Base-by-base conservation (phyloP, 352 stramenopile genomes). In the Phytopythium montanum region DNA sequence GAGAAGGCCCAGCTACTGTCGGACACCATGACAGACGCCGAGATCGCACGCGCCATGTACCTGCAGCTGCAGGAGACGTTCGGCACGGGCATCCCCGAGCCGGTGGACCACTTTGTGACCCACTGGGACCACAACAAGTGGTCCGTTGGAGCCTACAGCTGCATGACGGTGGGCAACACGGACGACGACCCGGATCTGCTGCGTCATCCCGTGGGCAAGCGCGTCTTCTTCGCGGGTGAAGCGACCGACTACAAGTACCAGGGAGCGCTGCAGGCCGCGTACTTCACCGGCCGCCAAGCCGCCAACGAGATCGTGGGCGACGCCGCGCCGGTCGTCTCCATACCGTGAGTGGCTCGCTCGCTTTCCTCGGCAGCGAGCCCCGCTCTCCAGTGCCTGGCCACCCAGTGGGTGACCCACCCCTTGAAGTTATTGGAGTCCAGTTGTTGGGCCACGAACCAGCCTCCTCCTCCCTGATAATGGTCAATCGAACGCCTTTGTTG, bases 221-320 rank as follows among this genome's bases (percentile, higher is more conserved):
- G 71, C 19, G 61, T 92, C 52, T 60, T 85, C 34, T 92, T 92
- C 38, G 79, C 79, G 1, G 83, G 83, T 13, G 83, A 92, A 46
- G 81, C 79, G 16, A 92, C 80, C 10, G 75, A 76, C 45, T 80
- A 88, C 64, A 73, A 81, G 51, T 87, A 88, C 56, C 83, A 88
- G 52, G 77, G 76, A 3, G 80, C 79, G 4, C 65, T 88, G 16
- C 79, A 88, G 44, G 81, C 79, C 7, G 83, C 83, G 23, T 87
- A 87, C 45, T 57, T 90, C 18, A 88, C 76, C 13, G 78, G 78
- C 54, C 59, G 78, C 16, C 61, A 81, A 51, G 67, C 67, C 31
- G 63, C 63, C 23, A 64, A 56, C 31, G 60, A 69, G 29, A 57
- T 74, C 23, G 46, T 67, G 56, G 61, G 19, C 25, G 53, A 62